These are phyloP conservation scores for Neurospora intermedia DNA, from an alignment of 495 filamentous ascomycete genomes.

Conservation along the genomic window DNA sequence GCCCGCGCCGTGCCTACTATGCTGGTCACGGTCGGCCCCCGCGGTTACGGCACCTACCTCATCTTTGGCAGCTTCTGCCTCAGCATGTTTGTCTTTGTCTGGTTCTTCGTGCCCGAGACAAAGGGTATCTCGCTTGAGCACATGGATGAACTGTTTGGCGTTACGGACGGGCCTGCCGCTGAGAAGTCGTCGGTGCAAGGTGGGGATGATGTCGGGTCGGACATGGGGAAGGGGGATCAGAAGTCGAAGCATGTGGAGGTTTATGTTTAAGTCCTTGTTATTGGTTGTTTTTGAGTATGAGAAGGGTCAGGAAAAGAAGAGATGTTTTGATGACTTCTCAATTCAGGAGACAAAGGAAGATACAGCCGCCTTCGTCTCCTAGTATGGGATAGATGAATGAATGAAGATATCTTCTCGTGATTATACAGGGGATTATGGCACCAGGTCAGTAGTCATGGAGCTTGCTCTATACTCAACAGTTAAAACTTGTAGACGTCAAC, in stretches of 20 bases:
- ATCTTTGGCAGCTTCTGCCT: conserved; percentile 54
- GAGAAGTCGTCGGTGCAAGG: neutral
- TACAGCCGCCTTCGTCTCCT: neutral
- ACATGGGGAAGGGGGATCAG: neutral
- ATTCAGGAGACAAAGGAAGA: neutral
- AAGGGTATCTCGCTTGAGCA: conserved; percentile 42
- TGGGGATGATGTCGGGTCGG: neutral
- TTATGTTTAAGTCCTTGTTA: neutral
- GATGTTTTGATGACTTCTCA: neutral
- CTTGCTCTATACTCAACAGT: neutral
- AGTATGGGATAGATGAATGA: neutral
- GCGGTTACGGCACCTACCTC: conserved; percentile 52
- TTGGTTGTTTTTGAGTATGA: neutral
- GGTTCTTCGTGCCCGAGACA: conserved; percentile 65
- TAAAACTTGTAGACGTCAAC: neutral
- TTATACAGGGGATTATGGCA: neutral
- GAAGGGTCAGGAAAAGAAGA: neutral
- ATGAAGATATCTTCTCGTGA: neutral
- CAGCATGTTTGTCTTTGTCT: conserved; percentile 55
- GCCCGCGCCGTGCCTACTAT: conserved; percentile 51
- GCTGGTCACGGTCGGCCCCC: conserved; percentile 49
- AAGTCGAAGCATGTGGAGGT: neutral
- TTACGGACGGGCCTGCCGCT: conserved; percentile 12
- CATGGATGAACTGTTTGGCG: conserved; percentile 29
- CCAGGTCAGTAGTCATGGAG: neutral